A percentile compares a stretch with the other conserved stretches of the same genome.
These are phyloP conservation scores for Haplographium delicatum DNA, from an alignment of 495 filamentous ascomycete species.

Conservation along the genomic window DNA sequence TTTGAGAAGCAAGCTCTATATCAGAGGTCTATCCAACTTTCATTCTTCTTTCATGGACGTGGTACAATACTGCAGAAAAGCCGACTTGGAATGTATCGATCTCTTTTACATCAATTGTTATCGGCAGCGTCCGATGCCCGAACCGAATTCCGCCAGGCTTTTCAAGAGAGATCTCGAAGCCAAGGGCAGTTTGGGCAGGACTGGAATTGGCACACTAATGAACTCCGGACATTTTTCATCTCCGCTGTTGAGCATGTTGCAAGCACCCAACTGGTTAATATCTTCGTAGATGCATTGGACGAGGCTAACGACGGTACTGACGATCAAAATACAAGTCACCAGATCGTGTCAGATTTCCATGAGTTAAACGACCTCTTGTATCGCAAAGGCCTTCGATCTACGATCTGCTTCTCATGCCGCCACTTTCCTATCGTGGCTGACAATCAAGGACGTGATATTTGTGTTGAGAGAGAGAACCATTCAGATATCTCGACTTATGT, in stretches of 20 bases:
- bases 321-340: constrained; percentile 22
- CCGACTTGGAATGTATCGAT: constrained; percentile 31
- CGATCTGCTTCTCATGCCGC: constrained; percentile 35
- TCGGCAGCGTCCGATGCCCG: constrained; percentile 5
- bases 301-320: constrained; percentile 20
- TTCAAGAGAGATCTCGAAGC: constrained; percentile 13
- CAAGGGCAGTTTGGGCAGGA: constrained; percentile 7
- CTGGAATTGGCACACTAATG: constrained; percentile 26
- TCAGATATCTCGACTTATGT: constrained; percentile 28
- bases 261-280: constrained; percentile 12
- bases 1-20: not conserved
- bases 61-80: constrained; percentile 31
- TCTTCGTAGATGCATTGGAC: constrained; percentile 32
- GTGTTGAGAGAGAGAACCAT: constrained; percentile 26
- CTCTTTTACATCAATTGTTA: constrained; percentile 32
- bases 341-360: constrained; percentile 21
- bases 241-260: constrained; percentile 4
- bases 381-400: constrained; percentile 5
- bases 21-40: constrained; percentile 24
- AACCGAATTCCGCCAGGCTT: constrained; percentile 11
- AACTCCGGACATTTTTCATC: constrained; percentile 8
- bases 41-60: constrained; percentile 35
- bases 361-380: constrained; percentile 8
- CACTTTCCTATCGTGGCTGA: constrained; percentile 29
- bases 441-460: constrained; percentile 21